Evolutionary conservation across 169 alveolate genomes (phyloP).

Genomic region (Amoebophrya sp.): DNA sequence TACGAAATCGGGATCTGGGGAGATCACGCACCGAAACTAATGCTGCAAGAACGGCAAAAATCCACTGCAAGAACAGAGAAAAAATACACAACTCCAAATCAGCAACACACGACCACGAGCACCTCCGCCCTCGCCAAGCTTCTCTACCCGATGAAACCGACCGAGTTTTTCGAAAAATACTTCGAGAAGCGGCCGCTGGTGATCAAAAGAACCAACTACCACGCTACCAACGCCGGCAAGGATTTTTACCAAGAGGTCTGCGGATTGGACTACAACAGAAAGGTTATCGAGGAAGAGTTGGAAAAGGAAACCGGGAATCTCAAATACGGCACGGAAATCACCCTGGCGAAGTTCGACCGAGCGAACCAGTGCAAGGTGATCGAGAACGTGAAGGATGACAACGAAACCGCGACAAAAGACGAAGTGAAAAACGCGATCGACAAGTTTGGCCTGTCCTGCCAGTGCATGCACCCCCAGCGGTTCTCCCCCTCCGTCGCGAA

Average conservation of each 20-base stretch:
- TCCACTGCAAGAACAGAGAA: too few species aligned
- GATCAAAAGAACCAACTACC: background rate
- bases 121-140: background rate
- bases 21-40: too few species aligned
- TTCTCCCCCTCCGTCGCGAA: background rate
- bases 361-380: background rate
- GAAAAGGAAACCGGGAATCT: background rate
- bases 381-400: slow-evolving; percentile 32
- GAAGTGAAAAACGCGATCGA: slow-evolving; percentile 25
- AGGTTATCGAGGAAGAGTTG: background rate
- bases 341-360: slow-evolving; percentile 26
- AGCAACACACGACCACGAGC: too few species aligned
- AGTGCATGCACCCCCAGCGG: slow-evolving; percentile 37
- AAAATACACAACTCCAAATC: too few species aligned
- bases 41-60: too few species aligned
- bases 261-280: background rate
- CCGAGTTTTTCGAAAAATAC: slow-evolving; percentile 9
- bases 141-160: slow-evolving; percentile 11
- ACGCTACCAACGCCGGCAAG: background rate
- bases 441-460: slow-evolving; percentile 29
- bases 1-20: too few species aligned
- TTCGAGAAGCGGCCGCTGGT: slow-evolving; percentile 30
- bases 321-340: background rate
- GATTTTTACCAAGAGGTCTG: slow-evolving; percentile 22
- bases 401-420: background rate